These are phyloP conservation scores for Phtheirospermum japonicum DNA, from an alignment of 257 asterid species.

Conservation along the genomic window DNA sequence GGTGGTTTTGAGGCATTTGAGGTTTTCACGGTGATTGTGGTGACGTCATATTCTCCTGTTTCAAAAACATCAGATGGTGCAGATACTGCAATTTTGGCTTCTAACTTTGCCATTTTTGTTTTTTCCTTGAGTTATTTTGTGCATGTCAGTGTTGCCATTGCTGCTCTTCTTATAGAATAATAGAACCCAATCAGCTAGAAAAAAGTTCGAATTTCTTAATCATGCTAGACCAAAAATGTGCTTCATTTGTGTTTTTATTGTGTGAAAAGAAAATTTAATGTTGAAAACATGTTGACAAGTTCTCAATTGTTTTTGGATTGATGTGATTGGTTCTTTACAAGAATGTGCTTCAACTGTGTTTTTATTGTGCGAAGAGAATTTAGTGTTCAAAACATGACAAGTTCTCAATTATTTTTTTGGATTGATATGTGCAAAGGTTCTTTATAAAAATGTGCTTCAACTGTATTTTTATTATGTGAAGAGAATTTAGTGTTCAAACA, in stretches of 20 bases:
- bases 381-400: not conserved
- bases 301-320: not conserved
- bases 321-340: too few relatives aligned
- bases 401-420: not conserved
- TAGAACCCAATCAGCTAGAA: not conserved
- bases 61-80: constrained; percentile 39
- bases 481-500: not conserved
- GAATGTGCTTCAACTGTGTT: not conserved
- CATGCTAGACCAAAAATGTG: not conserved
- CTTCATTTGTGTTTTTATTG: not conserved
- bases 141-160: not conserved
- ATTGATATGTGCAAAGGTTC: not conserved
- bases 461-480: not conserved
- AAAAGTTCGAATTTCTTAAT: not conserved
- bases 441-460: not conserved
- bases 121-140: not conserved
- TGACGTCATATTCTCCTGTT: constrained; percentile 31
- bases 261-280: not conserved
- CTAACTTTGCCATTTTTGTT: not conserved
- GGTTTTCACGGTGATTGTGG: constrained; percentile 18
- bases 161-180: not conserved
- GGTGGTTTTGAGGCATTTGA: constrained; percentile 33
- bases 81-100: not conserved
- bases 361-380: not conserved
- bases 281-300: not conserved